Evolutionary conservation across 78 protist genomes (phyloP).

Genomic region (Dictyostelium firmibasis): DNA sequence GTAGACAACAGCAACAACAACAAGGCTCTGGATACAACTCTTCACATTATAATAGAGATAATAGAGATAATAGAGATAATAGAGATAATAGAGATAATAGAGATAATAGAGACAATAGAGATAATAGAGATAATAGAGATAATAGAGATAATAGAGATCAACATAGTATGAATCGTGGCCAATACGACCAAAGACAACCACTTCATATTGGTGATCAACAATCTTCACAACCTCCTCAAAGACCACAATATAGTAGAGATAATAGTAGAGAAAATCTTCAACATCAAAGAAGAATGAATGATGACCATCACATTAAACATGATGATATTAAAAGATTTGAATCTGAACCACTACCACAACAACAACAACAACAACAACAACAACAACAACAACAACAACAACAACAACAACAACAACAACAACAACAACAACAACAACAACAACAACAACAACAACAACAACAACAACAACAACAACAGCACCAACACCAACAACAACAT

Average conservation of each 20-base stretch:
- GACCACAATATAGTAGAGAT: background rate
- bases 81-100: background rate
- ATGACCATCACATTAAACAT: background rate
- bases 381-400: background rate
- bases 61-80: background rate
- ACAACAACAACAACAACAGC: background rate
- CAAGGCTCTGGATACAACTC: background rate
- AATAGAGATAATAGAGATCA: background rate
- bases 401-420: background rate
- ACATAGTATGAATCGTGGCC: background rate
- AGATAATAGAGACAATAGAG: background rate
- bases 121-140: background rate
- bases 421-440: background rate
- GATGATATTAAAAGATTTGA: constrained; percentile 1
- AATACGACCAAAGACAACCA: background rate
- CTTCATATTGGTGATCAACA: background rate
- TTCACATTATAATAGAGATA: background rate
- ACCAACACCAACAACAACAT: background rate
- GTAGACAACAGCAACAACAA: constrained; percentile 12
- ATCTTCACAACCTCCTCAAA: background rate
- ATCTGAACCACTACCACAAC: background rate
- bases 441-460: background rate
- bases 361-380: background rate
- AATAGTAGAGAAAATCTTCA: background rate
- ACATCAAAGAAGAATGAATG: constrained; percentile 1